Conservation (phyloP, 352 stramenopile species). For the Pythium chondricola region DNA sequence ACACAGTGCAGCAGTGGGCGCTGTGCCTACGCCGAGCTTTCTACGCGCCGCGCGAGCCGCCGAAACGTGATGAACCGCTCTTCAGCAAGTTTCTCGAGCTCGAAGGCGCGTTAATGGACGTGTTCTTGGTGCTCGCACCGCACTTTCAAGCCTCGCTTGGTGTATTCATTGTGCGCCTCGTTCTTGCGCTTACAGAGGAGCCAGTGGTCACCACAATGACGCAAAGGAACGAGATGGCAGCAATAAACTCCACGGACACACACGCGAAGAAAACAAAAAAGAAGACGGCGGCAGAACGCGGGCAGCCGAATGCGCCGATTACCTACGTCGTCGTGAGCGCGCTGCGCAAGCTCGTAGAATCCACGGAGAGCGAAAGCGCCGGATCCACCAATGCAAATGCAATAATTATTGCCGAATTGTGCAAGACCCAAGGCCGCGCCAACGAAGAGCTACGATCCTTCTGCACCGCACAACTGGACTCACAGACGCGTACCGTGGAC, state of each 20-base stretch:
- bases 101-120: constrained; percentile 25
- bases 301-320: constrained; percentile 40
- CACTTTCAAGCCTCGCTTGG: constrained; percentile 18
- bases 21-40: constrained; percentile 15
- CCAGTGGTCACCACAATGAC: neutral
- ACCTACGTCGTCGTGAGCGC: constrained; percentile 51
- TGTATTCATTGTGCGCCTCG: constrained; percentile 29
- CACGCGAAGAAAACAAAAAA: too few relatives aligned
- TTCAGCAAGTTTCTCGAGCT: constrained; percentile 52
- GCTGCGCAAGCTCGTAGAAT: constrained; percentile 29
- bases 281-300: constrained; percentile 3
- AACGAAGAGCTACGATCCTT: constrained; percentile 28
- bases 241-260: constrained; percentile 24
- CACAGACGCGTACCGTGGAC: constrained; percentile 18
- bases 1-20: constrained; percentile 17
- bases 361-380: neutral
- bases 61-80: constrained; percentile 5
- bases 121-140: constrained; percentile 14
- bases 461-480: constrained; percentile 18
- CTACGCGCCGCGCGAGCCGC: constrained; percentile 12
- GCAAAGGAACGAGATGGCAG: neutral
- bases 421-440: constrained; percentile 19
- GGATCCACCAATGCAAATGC: too few relatives aligned
- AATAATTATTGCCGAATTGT: constrained; percentile 4
- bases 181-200: constrained; percentile 30